phyloP scores from a whole-genome alignment of 2,329 filamentous ascomycete species.

The Chaetothyriales sp. region DNA sequence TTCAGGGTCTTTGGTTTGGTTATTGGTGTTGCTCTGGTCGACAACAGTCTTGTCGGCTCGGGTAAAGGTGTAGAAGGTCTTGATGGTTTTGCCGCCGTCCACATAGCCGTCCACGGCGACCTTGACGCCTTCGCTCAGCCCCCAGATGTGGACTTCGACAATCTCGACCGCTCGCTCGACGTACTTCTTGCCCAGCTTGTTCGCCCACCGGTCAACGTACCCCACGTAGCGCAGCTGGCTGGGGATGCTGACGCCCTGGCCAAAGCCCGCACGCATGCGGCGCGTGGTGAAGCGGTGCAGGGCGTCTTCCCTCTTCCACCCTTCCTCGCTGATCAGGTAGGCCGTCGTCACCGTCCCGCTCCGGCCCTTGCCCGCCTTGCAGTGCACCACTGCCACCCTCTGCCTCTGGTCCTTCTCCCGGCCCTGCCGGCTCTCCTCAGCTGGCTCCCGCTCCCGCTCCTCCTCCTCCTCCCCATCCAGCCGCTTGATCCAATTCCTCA shows the following conservation, averaged over 20 bases:
- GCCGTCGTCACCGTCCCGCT: conserved; percentile 78
- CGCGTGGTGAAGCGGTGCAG: conserved; percentile 59
- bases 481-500: conserved; percentile 70
- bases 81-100: conserved; percentile 79
- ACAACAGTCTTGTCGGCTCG: conserved; percentile 54
- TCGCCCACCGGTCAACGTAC: conserved; percentile 80
- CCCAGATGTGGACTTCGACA: conserved; percentile 80
- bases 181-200: conserved; percentile 56
- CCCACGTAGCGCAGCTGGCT: conserved; percentile 76
- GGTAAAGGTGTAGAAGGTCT: conserved; percentile 67
- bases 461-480: conserved; percentile 26
- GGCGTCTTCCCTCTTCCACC: conserved; percentile 50
- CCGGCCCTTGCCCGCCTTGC: conserved; percentile 90
- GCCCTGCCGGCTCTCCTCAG: conserved; percentile 26
- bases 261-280: conserved; percentile 80
- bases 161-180: conserved; percentile 71
- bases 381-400: conserved; percentile 80
- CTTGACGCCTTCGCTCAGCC: conserved; percentile 72
- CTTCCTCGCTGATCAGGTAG: conserved; percentile 79
- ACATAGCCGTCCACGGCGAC: conserved; percentile 70
- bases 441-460: conserved; percentile 15
- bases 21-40: conserved; percentile 24
- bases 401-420: too few relatives aligned
- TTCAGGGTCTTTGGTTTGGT: conserved; percentile 4
- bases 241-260: conserved; percentile 78